Conservation (phyloP, 192 early-diverging fungal genomes). For the Coemansia sp. region DNA sequence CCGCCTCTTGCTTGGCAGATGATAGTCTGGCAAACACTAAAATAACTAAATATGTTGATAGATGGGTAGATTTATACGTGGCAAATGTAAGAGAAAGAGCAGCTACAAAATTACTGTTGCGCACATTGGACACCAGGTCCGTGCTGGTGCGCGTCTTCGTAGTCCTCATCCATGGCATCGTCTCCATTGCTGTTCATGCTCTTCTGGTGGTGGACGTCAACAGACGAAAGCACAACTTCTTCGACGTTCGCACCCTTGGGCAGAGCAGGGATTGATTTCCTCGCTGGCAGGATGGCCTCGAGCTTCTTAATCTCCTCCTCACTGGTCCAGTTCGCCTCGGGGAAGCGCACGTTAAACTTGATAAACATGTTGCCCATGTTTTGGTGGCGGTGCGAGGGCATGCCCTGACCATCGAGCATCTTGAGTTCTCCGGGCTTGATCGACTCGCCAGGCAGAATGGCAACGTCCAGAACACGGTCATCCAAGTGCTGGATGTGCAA, state of each 20-base stretch:
- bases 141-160: slow-evolving; percentile 66
- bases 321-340: slow-evolving; percentile 76
- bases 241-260: slow-evolving; percentile 68
- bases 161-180: slow-evolving; percentile 60
- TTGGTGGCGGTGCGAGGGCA: slow-evolving; percentile 90
- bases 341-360: slow-evolving; percentile 95
- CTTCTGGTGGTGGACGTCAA: slow-evolving; percentile 74
- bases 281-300: slow-evolving; percentile 79
- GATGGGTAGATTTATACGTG: background rate
- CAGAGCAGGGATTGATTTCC: slow-evolving; percentile 58
- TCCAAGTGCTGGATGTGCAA: slow-evolving; percentile 92
- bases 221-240: slow-evolving; percentile 77
- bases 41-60: background rate
- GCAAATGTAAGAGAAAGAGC: background rate
- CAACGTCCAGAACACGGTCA: slow-evolving; percentile 83
- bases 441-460: slow-evolving; percentile 90
- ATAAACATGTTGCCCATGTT: slow-evolving; percentile 92
- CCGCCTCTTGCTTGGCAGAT: background rate
- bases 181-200: slow-evolving; percentile 50
- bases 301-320: slow-evolving; percentile 72
- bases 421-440: slow-evolving; percentile 94
- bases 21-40: background rate
- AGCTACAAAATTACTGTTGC: slow-evolving; percentile 72
- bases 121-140: slow-evolving; percentile 92
- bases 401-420: slow-evolving; percentile 87